Conservation (phyloP, 192 early-diverging fungal genomes). For the Endogone sp. region DNA sequence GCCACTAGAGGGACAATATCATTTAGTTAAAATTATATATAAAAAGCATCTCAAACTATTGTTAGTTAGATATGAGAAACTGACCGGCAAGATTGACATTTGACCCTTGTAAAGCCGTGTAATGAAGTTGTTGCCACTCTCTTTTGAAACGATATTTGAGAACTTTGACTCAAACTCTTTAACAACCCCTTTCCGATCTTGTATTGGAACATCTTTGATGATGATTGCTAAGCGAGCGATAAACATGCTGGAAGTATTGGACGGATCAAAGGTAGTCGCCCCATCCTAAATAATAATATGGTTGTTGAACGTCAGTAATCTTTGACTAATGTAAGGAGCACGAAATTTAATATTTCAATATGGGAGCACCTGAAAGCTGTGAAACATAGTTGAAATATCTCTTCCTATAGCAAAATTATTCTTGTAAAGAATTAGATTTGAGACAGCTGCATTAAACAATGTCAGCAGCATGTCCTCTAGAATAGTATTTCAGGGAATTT, state of each 20-base stretch:
- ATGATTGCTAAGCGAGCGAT: slow-evolving; percentile 1
- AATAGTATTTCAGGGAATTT: neutral
- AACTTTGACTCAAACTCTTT: slow-evolving; percentile 13
- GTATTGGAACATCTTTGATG: slow-evolving; percentile 21
- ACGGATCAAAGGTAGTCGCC: too few species aligned
- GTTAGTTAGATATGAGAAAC: too few species aligned
- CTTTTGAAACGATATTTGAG: neutral
- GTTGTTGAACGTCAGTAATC: too few species aligned
- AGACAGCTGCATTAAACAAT: neutral
- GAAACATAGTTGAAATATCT: slow-evolving; percentile 23
- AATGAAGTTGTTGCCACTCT: slow-evolving; percentile 17
- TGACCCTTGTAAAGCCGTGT: slow-evolving; percentile 12
- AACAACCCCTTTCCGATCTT: slow-evolving; percentile 6
- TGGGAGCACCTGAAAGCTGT: slow-evolving; percentile 13
- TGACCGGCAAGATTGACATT: slow-evolving; percentile 10
- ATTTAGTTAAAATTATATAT: too few species aligned
- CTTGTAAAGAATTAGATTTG: slow-evolving; percentile 19
- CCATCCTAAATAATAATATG: too few species aligned
- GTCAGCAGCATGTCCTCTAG: neutral
- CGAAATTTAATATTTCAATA: neutral
- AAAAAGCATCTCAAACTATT: too few species aligned
- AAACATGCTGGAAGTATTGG: too few species aligned
- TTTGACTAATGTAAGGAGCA: too few species aligned
- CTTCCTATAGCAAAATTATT: slow-evolving; percentile 17
- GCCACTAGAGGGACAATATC: slow-evolving; percentile 4